Conservation (phyloP, 1,284 basidiomycete species). For the Anthracocystis setariae region DNA sequence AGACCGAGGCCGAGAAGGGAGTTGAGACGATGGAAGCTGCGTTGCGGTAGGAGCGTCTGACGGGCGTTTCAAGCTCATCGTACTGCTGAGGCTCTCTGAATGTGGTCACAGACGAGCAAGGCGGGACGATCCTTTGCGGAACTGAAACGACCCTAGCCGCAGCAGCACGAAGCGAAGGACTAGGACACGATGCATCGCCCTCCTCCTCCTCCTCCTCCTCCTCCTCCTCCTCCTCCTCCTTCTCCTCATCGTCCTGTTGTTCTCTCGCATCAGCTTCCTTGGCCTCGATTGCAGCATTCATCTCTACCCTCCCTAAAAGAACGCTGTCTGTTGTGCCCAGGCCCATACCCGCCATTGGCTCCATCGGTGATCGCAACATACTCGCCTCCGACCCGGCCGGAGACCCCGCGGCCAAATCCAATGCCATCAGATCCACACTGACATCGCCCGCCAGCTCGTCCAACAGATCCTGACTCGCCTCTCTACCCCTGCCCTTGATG, state of each 20-base stretch:
- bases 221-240: constrained; percentile 2
- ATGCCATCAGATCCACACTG: constrained; percentile 36
- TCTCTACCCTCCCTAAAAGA: neutral
- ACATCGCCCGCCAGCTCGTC: constrained; percentile 27
- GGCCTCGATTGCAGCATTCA: neutral
- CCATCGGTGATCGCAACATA: constrained; percentile 18
- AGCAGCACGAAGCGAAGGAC: constrained; percentile 33
- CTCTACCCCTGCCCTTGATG: constrained; percentile 4
- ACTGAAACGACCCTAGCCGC: constrained; percentile 13
- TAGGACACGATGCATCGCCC: constrained; percentile 21
- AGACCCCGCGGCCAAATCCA: constrained; percentile 24
- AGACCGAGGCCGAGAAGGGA: constrained; percentile 11
- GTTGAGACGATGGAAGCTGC: constrained; percentile 21
- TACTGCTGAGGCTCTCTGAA: neutral
- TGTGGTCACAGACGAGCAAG: neutral
- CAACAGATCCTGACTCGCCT: constrained; percentile 26
- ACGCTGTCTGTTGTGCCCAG: constrained; percentile 22
- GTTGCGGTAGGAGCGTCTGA: constrained; percentile 16
- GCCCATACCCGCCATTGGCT: neutral
- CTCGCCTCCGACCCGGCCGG: constrained; percentile 28
- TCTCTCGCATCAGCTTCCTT: too few relatives aligned
- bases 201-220: constrained; percentile 14
- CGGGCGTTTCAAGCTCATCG: constrained; percentile 14
- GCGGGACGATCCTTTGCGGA: neutral
- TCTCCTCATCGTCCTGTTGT: neutral